Conservation (phyloP, 2,329 filamentous ascomycete species). For the Fusarium coicis region DNA sequence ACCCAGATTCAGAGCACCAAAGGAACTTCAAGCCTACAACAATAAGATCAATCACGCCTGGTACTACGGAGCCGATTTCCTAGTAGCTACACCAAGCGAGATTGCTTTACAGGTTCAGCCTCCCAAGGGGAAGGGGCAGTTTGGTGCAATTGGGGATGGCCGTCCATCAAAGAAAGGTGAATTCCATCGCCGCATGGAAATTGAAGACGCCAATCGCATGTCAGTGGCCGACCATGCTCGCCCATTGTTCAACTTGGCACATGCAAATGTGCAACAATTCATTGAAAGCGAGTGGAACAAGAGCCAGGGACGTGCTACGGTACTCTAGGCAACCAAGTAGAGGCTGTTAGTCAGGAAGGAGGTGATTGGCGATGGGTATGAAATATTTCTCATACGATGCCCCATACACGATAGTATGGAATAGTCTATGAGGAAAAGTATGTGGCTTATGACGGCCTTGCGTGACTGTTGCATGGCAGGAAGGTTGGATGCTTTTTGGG, state of each 20-base stretch:
- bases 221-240: conserved; percentile 52
- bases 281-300: conserved; percentile 32
- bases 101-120: conserved; percentile 45
- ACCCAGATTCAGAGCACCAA: conserved; percentile 37
- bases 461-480: conserved; percentile 28
- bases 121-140: conserved; percentile 42
- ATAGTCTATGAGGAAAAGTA: conserved; percentile 25
- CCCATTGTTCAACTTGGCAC: conserved; percentile 57
- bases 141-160: conserved; percentile 54
- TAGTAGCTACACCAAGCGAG: conserved; percentile 49
- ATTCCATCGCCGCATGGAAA: conserved; percentile 45
- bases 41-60: conserved; percentile 50
- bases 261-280: conserved; percentile 46
- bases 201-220: conserved; percentile 53
- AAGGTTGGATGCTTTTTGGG: conserved; percentile 44
- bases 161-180: conserved; percentile 42
- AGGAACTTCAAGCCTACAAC: conserved; percentile 41
- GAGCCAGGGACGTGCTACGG: neutral
- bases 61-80: conserved; percentile 52
- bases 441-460: conserved; percentile 10
- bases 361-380: conserved; percentile 15
- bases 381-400: conserved; percentile 11
- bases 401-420: conserved; percentile 12
- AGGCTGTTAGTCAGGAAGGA: conserved; percentile 33
- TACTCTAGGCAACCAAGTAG: conserved; percentile 15